phyloP scores from a whole-genome alignment of 2,329 filamentous ascomycete species.

The Aspergillus versicolor region DNA sequence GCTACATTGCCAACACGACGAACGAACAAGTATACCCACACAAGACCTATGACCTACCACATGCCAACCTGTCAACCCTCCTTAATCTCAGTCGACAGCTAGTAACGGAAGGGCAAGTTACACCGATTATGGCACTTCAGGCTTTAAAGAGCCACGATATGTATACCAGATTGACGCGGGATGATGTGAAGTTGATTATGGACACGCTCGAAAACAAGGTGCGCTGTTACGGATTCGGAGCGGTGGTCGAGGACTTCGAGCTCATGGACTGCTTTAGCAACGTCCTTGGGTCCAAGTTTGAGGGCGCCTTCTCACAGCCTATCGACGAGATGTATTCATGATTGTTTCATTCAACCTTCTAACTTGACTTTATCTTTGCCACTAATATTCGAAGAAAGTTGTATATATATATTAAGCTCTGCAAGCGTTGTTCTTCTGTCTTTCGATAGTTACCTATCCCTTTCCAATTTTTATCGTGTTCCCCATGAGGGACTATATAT shows the following conservation, averaged over 20 bases:
- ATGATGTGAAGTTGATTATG: conserved; percentile 71
- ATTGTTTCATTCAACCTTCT: conserved; percentile 5
- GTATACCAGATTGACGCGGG: conserved; percentile 62
- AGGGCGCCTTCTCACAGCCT: conserved; percentile 23
- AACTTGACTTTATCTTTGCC: background rate
- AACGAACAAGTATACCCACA: conserved; percentile 58
- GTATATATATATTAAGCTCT: conserved; percentile 4
- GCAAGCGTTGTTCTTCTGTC: background rate
- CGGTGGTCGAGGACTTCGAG: conserved; percentile 68
- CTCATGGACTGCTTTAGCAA: conserved; percentile 71
- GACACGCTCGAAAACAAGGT: conserved; percentile 76
- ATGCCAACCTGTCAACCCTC: conserved; percentile 74
- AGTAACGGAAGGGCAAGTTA: conserved; percentile 78
- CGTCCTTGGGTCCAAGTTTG: conserved; percentile 53
- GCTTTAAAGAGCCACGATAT: conserved; percentile 72
- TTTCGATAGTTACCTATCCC: background rate
- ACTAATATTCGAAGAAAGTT: background rate
- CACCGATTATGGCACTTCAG: conserved; percentile 92
- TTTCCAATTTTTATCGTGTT: conserved; percentile 1
- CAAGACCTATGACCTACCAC: conserved; percentile 77
- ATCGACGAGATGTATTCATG: conserved; percentile 36
- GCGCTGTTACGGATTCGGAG: conserved; percentile 82
- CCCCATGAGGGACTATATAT: background rate
- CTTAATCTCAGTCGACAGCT: conserved; percentile 81
- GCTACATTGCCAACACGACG: conserved; percentile 56